Base-by-base conservation (phyloP, 2,329 filamentous ascomycete genomes). In the Blumeria hordei region DNA sequence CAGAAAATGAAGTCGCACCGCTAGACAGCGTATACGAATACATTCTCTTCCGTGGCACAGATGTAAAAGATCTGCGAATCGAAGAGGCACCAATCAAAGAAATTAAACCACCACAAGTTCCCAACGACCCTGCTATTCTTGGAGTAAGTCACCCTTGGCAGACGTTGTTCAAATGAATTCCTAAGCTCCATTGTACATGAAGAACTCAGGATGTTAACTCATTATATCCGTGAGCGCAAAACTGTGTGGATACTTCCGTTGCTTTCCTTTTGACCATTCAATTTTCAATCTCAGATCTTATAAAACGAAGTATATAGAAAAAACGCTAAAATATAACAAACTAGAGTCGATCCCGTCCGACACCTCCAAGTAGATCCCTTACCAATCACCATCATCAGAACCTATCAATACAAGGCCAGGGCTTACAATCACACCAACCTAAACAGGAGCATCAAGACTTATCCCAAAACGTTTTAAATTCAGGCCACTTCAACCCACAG, bases 161-260 rank as follows among this genome's bases (percentile, higher is more conserved):
- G 10, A 36, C 8, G 10, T 47, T 37, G 33, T 43, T 45, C 18
- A 3, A 8, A 53, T 32, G 9, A 36, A 37, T 28, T 12, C n/a
- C 12, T 28, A 16, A 35, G 18, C 54, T 56, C 56, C 58, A 60
- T 72, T 71, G 69, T 64, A 79, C 94, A 94, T 87, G 85, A 93
- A 92, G 72, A 72, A 94, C 85, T 83, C 77, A 88, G 88, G 88
- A 94, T 94, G 86, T 92, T 86, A 94, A 93, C 70, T 76, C 75
- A 74, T 77, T 78, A 76, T 80, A 82, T 83, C 84, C 84, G 84
- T 83, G 83, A 84, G 87, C 87, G 88, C 88, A 94, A 81, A 79
- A 73, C 33, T 77, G 73, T 94, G 88, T 94, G 81, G 88, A 94
- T 71, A 79, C 82, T 59, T 94, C 88, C 88, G 88, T 94, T 95